Evolutionary conservation across 2,329 filamentous ascomycete species (phyloP), one percentile per base, ranked within the genome.

Genomic region (Pyrenophora seminiperda): DNA sequence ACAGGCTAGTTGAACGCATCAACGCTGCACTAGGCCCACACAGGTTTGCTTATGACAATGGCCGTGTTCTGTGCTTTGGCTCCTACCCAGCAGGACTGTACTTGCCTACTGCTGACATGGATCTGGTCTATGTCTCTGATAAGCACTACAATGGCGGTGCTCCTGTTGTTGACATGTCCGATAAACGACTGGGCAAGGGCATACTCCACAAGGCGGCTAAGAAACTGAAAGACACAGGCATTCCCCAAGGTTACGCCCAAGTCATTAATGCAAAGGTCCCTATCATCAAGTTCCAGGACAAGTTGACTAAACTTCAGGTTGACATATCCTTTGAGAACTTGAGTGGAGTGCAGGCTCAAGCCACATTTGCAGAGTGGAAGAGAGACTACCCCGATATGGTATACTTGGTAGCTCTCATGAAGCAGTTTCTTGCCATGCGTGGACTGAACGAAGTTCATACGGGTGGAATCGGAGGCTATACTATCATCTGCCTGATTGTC

Each of bases 241-340:
- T 95, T 14, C 82, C 77, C 1, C 76, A 80, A 5, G 79, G 83
- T 2, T 79, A 91, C 24, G 82, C 89, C 61, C 43, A 53, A 27
- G 80, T 88, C 27, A 90, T 99, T 59, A 66, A 81, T 1, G 92
- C 94, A 17, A 91, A 89, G 63, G 92, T 99, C 2, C 94, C 94
- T 0, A 84, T 99, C 45, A 84, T 97, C 74, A 99, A 99, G 72
- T 97, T 90, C 66, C 81, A 90, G 36, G 94, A 99, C 67, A 80
- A 77, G 46, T 65, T 81, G 44, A 97, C 92, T 1, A 86, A 86
- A 10, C 77, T 99, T 44, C 90, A 89, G 61, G 88, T 97, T 10
- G 94, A 99, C 69, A 83, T 99, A 10, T 97, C 92, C 0, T 97
- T 99, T 68, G 93, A 99, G 75, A 97, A 97, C 67, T 75, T 87